Evolutionary conservation across 805 yeast genomes (phyloP).

Genomic region (Saccharomycopsis javanensis): DNA sequence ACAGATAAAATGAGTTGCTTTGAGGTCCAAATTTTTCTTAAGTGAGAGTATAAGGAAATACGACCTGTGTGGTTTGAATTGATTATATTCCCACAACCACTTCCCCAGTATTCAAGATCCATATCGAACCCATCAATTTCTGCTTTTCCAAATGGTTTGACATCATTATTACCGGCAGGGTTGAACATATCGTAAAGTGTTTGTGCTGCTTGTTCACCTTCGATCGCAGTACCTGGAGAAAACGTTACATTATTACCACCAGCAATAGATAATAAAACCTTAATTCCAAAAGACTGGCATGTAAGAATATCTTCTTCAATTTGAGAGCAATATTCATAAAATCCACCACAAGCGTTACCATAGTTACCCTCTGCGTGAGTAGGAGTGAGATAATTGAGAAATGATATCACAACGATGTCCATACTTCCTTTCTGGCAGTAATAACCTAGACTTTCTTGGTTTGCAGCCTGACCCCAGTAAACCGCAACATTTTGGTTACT

Average conservation of each 20-base stretch:
- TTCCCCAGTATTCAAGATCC: slow-evolving; percentile 7
- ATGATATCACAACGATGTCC: slow-evolving; percentile 28
- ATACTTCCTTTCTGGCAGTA: slow-evolving; percentile 48
- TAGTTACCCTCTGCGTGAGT: slow-evolving; percentile 31
- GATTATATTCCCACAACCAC: neutral
- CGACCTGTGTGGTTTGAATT: slow-evolving; percentile 1
- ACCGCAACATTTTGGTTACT: slow-evolving; percentile 42
- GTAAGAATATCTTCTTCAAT: slow-evolving; percentile 60
- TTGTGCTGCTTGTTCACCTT: slow-evolving; percentile 56
- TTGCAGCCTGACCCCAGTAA: slow-evolving; percentile 65
- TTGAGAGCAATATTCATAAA: slow-evolving; percentile 24
- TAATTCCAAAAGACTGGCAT: slow-evolving; percentile 71
- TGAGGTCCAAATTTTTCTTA: slow-evolving; percentile 6
- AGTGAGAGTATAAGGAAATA: neutral
- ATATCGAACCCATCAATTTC: slow-evolving; percentile 5
- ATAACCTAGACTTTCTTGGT: slow-evolving; percentile 32
- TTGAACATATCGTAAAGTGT: slow-evolving; percentile 50
- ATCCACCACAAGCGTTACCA: slow-evolving; percentile 30
- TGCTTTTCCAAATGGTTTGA: slow-evolving; percentile 14
- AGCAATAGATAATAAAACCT: slow-evolving; percentile 62
- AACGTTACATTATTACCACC: slow-evolving; percentile 52
- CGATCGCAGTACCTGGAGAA: slow-evolving; percentile 74
- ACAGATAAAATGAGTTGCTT: slow-evolving; percentile 65
- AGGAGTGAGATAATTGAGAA: slow-evolving; percentile 34
- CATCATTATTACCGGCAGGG: slow-evolving; percentile 33